Base-by-base conservation (phyloP, 176 grass and related monocot species). In the Oryza rufipogon region DNA sequence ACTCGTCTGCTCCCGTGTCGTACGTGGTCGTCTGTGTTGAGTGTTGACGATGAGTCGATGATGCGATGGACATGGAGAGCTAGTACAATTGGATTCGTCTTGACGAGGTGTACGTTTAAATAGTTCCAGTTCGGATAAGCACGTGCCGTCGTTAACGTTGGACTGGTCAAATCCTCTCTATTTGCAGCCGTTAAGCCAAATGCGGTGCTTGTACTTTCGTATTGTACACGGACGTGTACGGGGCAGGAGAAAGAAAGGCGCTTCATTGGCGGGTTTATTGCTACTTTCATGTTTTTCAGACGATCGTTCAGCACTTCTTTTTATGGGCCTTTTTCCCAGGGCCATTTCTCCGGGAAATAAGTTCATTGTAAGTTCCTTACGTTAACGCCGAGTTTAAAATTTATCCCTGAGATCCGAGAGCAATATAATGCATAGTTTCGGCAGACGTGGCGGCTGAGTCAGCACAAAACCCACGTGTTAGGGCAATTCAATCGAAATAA, bases 101-200 rank as follows among this genome's bases (percentile, higher is more conserved):
- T 63, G 28, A 22, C 19, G 13, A 63, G 20, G 41, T 1, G 30
- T 32, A 32, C 30, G 75, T 76, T 75, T 33, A 38, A 13, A 63
- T 23, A 9, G 58, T 63, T 22, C 20, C 22, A n/a, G 38, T 83
- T 71, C 13, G n/a, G 67, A 81, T 58, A 79, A 52, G 61, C 60
- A 47, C n/a, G 12, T 42, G 36, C 22, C n/a, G 23, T 49, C 42
- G 22, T 49, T 7, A 23, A 63, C 10, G 3, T 1, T 63, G 58
- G 58, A 23, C 19, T 63, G 58, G 20, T 63, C 58, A 23, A 63
- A 10, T 63, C 20, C 2, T 11, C 19, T 58, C 20, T 63, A 23
- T 23, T 23, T 42, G 11, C 22, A 6, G 11, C 11, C 41, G 41
- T 73, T 1, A 25, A 32, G 25, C 25, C 44, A 51, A 51, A 51